These are phyloP conservation scores for Amphibolis antarctica DNA, from an alignment of 106 monocot species.

Conservation along the genomic window DNA sequence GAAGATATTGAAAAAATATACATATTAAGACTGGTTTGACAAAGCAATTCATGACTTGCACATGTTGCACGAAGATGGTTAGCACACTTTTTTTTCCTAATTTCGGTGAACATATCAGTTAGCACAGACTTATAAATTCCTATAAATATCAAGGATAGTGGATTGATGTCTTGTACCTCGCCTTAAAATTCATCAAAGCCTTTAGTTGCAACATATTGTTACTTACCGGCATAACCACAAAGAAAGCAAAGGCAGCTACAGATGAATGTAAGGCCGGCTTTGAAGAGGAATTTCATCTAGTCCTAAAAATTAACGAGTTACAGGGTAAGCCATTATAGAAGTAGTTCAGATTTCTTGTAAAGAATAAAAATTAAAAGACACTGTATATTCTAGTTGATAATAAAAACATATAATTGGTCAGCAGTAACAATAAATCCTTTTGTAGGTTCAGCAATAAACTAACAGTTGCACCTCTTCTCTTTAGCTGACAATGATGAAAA, in stretches of 20 bases:
- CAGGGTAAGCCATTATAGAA: not conserved
- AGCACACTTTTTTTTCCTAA: no score
- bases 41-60: not conserved
- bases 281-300: not conserved
- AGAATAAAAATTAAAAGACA: not conserved
- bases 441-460: not conserved
- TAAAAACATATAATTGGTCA: not conserved
- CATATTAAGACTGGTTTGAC: not conserved
- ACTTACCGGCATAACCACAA: slow-evolving; percentile 2
- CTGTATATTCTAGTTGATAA: not conserved
- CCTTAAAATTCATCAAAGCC: not conserved
- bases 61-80: not conserved
- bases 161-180: not conserved
- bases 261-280: not conserved
- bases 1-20: not conserved
- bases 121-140: not conserved
- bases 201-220: not conserved
- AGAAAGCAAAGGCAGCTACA: not conserved
- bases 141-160: not conserved
- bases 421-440: not conserved
- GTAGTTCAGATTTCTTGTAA: not conserved
- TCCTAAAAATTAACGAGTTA: not conserved
- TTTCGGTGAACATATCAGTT: not conserved
- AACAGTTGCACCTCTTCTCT: no score
- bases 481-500: no score